phyloP scores from a whole-genome alignment of 192 early-diverging fungal genomes.

The Entomortierella parvispora region DNA sequence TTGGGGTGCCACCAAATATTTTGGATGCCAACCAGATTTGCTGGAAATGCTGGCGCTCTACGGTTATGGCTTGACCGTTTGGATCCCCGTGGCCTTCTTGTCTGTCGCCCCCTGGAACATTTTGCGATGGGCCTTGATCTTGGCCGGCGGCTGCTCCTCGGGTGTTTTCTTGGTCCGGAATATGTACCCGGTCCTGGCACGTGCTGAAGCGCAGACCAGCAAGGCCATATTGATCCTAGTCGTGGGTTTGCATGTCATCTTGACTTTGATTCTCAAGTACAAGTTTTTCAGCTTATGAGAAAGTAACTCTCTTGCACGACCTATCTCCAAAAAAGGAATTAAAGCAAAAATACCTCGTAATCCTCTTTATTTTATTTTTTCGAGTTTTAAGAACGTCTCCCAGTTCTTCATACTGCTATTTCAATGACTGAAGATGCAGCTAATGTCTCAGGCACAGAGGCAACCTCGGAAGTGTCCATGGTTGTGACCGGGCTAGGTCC shows the following conservation, averaged over 20 bases:
- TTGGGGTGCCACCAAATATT: slow-evolving; percentile 88
- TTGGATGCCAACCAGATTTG: slow-evolving; percentile 80
- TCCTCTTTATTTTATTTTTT: too few relatives aligned
- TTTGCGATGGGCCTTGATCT: slow-evolving; percentile 83
- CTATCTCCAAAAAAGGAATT: too few relatives aligned
- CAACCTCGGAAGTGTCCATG: too few relatives aligned
- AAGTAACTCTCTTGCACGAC: neutral
- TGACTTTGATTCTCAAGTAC: slow-evolving; percentile 84
- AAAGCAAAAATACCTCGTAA: too few relatives aligned
- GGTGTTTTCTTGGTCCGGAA: slow-evolving; percentile 72
- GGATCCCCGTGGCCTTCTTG: slow-evolving; percentile 91
- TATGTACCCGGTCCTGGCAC: slow-evolving; percentile 69
- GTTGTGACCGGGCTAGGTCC: too few relatives aligned
- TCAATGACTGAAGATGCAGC: too few relatives aligned
- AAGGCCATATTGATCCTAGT: slow-evolving; percentile 74
- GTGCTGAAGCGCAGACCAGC: slow-evolving; percentile 76
- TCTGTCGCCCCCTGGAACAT: slow-evolving; percentile 83
- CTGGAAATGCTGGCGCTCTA: slow-evolving; percentile 88
- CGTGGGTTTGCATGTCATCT: slow-evolving; percentile 68
- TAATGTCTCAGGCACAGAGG: too few relatives aligned
- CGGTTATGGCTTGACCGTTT: slow-evolving; percentile 91
- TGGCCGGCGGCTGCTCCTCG: slow-evolving; percentile 77
- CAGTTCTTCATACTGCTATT: too few relatives aligned
- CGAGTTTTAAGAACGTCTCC: too few relatives aligned
- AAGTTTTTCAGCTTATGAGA: slow-evolving; percentile 79